phyloP scores from a whole-genome alignment of 164 flowering plant genomes.

The Umbellularia californica region DNA sequence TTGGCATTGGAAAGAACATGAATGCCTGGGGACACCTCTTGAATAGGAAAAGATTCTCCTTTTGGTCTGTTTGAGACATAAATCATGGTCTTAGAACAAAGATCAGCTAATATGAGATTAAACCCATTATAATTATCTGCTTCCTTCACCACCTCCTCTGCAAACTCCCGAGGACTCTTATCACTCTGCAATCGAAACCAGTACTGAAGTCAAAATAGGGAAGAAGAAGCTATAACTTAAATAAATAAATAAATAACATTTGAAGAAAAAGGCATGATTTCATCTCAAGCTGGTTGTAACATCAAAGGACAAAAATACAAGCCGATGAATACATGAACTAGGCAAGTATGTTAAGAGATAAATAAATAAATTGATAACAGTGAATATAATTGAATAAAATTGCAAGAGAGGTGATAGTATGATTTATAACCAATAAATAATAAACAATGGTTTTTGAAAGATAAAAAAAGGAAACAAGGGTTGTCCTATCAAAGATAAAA shows the following conservation, averaged over 20 bases:
- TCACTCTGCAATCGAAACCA: slow-evolving; percentile 28
- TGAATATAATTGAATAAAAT: too few species aligned
- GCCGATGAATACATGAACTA: neutral
- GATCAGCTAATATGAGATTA: slow-evolving; percentile 50
- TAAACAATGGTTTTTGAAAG: too few species aligned
- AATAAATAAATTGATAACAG: too few species aligned
- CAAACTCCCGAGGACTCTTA: slow-evolving; percentile 51
- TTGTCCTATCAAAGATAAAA: too few species aligned
- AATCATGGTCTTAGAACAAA: slow-evolving; percentile 44
- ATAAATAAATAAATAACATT: neutral
- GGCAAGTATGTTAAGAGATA: neutral
- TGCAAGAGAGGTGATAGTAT: neutral
- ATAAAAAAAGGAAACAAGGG: too few species aligned
- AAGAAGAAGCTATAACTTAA: neutral
- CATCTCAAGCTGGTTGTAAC: neutral
- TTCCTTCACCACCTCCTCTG: slow-evolving; percentile 37
- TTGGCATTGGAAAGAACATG: slow-evolving; percentile 61
- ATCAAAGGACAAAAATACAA: neutral
- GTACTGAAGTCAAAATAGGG: neutral
- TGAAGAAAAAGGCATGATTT: neutral
- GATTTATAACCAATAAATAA: neutral
- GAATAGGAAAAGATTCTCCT: slow-evolving; percentile 29
- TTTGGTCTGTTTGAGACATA: slow-evolving; percentile 55
- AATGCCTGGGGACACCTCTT: slow-evolving; percentile 52
- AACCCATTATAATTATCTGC: slow-evolving; percentile 53